phyloP scores from a whole-genome alignment of 345 rosid genomes.

The Arabis hirsuta region DNA sequence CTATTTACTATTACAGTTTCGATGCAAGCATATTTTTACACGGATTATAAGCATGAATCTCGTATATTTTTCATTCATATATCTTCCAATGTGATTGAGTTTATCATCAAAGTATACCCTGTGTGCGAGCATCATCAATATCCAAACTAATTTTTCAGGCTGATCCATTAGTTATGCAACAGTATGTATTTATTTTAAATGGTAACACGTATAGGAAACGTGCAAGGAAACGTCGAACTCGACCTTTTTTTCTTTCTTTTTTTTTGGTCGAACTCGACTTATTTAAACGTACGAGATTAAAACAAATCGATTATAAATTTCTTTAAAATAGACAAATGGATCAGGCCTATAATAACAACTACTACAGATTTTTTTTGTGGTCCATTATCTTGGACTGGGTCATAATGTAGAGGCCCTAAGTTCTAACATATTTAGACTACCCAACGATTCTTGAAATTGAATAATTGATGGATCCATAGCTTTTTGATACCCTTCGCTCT shows the following conservation, averaged over 20 bases:
- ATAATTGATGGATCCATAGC: not conserved
- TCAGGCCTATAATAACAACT: not conserved
- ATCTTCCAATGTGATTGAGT: not conserved
- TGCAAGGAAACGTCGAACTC: not conserved
- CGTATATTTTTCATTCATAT: not conserved
- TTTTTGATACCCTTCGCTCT: too few relatives aligned
- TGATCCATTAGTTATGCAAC: not conserved
- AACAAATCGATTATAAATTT: too few relatives aligned
- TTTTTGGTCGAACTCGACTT: not conserved
- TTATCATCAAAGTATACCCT: not conserved
- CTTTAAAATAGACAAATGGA: not conserved
- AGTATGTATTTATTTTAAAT: not conserved
- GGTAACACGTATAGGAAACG: not conserved
- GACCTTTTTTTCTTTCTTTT: too few relatives aligned
- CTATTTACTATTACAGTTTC: not conserved
- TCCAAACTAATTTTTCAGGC: not conserved
- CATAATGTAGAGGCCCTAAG: constrained; percentile 6
- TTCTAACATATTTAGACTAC: not conserved
- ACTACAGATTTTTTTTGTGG: not conserved
- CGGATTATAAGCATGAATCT: too few relatives aligned
- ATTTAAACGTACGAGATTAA: not conserved
- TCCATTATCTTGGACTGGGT: constrained; percentile 14
- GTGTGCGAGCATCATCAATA: not conserved
- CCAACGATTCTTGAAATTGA: not conserved
- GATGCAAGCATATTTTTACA: too few relatives aligned